These are phyloP conservation scores for Penicillium verrucosum DNA, from an alignment of 2,329 filamentous ascomycete genomes.

Conservation along the genomic window DNA sequence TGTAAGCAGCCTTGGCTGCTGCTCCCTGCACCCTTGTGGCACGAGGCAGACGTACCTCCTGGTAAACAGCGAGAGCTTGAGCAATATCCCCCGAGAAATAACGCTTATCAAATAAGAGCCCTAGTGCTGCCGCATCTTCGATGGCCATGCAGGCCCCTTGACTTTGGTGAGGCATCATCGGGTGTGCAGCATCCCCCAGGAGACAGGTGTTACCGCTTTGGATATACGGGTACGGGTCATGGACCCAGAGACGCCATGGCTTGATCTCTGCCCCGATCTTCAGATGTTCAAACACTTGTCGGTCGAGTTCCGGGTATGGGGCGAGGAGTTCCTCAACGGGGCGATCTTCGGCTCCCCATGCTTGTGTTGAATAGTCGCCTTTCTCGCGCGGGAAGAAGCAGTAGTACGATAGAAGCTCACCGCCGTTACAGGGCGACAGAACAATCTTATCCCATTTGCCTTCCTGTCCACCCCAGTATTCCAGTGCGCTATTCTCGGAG, in stretches of 20 bases:
- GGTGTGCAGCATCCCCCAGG: constrained; percentile 65
- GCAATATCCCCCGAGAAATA: constrained; percentile 50
- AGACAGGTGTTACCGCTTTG: constrained; percentile 53
- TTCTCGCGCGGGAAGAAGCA: constrained; percentile 63
- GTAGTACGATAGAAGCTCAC: constrained; percentile 65
- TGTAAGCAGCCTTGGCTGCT: constrained; percentile 56
- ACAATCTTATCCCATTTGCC: constrained; percentile 69
- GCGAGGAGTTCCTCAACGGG: constrained; percentile 59
- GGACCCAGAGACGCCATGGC: constrained; percentile 65
- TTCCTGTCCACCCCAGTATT: constrained; percentile 65
- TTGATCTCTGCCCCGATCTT: constrained; percentile 60
- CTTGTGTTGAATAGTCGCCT: constrained; percentile 60
- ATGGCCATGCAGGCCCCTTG: constrained; percentile 69
- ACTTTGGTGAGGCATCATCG: constrained; percentile 68
- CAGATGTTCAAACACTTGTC: constrained; percentile 56
- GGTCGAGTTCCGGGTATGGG: constrained; percentile 60
- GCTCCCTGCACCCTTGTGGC: constrained; percentile 57
- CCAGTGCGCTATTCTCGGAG: constrained; percentile 57
- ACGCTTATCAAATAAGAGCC: constrained; percentile 56
- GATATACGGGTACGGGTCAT: constrained; percentile 60
- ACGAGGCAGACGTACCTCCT: constrained; percentile 53
- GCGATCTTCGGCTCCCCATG: constrained; percentile 54
- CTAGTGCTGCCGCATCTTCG: constrained; percentile 62
- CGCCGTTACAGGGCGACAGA: constrained; percentile 64
- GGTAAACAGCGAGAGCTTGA: constrained; percentile 51